Evolutionary conservation across 768 basidiomycete species (phyloP).

Genomic region (Porpolomopsis calyptriformis): DNA sequence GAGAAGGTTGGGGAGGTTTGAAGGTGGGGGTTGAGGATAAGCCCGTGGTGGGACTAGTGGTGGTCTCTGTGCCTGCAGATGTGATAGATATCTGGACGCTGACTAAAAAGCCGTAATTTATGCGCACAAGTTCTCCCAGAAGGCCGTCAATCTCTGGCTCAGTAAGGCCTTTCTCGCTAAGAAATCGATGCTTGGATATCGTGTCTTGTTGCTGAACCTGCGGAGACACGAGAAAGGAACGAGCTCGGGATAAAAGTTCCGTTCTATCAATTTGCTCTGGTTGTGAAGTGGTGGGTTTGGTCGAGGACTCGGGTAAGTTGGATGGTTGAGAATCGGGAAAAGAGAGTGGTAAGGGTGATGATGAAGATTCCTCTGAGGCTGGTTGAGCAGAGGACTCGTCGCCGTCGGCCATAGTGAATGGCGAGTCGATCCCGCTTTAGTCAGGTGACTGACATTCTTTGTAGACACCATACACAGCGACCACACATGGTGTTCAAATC

Average conservation of each 20-base stretch:
- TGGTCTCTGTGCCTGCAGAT: conserved; percentile 22
- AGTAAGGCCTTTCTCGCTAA: conserved; percentile 61
- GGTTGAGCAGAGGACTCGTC: neutral
- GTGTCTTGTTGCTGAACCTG: conserved; percentile 50
- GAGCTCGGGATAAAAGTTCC: conserved; percentile 45
- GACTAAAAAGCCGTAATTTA: neutral
- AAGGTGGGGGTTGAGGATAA: conserved; percentile 62
- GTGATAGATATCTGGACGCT: neutral
- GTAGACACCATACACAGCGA: too few relatives aligned
- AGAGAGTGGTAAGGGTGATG: neutral
- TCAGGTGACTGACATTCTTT: too few relatives aligned
- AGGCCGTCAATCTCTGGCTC: conserved; percentile 48
- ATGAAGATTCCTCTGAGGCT: too few relatives aligned
- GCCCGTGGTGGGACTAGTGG: conserved; percentile 60
- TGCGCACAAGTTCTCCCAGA: conserved; percentile 44
- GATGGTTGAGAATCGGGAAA: neutral
- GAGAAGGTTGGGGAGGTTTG: conserved; percentile 57
- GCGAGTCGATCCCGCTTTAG: neutral
- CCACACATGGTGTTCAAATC: too few relatives aligned
- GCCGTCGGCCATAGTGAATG: neutral
- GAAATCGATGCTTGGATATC: conserved; percentile 48
- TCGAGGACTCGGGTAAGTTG: neutral
- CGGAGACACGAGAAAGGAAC: conserved; percentile 55
- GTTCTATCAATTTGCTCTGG: conserved; percentile 16
- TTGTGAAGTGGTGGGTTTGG: neutral